Base-by-base conservation (phyloP, 139 green algal genomes). In the Prasinococcaceae sp. region DNA sequence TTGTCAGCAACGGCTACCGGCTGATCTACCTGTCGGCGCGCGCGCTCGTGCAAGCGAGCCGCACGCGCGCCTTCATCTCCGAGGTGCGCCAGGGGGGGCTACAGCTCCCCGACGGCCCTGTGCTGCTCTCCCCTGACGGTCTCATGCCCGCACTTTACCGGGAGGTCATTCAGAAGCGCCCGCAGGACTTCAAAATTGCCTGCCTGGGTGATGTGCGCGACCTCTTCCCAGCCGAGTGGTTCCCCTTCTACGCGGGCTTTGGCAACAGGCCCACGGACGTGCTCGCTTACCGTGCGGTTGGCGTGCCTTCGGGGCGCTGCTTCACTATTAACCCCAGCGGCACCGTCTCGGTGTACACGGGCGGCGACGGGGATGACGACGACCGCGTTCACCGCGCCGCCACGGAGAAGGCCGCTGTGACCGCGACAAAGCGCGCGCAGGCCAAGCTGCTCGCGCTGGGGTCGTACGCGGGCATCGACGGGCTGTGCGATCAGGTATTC, bases 181-280 rank as follows among this genome's bases (percentile, higher is more conserved):
- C 87, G 10, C 82, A 96, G 41, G 85, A 94, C 70, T 96, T 96
- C 77, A 95, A 95, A 68, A 95, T 95, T 46, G 75, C 70, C 20
- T 73, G 54, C 42, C 54, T 78, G 44, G 68, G 83, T 61, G 76
- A 85, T 58, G 88, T 96, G 50, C 66, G 79, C 6, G 68, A 68
- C 22, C 69, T 96, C 4, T 96, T 94, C 70, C 85, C 85, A 0
- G 38, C 59, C 1, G 75, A 85, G 2, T 84, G 72, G 68, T 88
- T 86, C 68, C 85, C 85, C 17, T 94, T 94, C 48, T 93, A 89
- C 58, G 82, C 80, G 6, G 87, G 85, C 17, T 94, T 96, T 64
- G 87, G 87, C 32, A 96, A 96, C 68, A 67, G 87, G 2, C 71
- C 81, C 55, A 93, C 87, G n/a, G 87, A 96, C 53, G 82, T 85